Percentiles rank a stretch among this genome's conserved stretches.
Conservation (phyloP, 1,284 basidiomycete species). For the Fomitopsis schrenkii region DNA sequence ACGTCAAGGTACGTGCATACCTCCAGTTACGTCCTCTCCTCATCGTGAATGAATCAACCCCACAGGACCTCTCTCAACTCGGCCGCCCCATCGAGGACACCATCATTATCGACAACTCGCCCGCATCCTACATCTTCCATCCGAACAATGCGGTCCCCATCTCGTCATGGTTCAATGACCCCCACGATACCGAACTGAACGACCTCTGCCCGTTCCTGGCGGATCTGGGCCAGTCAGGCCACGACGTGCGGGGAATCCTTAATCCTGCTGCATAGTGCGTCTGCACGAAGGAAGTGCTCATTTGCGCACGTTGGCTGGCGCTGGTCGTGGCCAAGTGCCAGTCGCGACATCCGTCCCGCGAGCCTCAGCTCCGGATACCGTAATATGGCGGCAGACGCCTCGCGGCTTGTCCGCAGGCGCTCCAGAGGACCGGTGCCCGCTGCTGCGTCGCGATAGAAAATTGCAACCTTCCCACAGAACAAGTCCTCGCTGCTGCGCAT, state of each 20-base stretch:
- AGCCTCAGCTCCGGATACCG: slow-evolving; percentile 1
- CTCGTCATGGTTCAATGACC: slow-evolving; percentile 98
- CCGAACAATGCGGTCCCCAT: slow-evolving; percentile 98
- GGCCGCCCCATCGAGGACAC: slow-evolving; percentile 89
- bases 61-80: slow-evolving; percentile 91
- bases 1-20: slow-evolving; percentile 77
- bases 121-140: slow-evolving; percentile 98
- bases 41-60: background rate
- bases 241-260: slow-evolving; percentile 90
- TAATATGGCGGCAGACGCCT: background rate
- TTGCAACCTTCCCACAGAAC: background rate
- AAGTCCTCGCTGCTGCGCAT: background rate
- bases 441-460: background rate
- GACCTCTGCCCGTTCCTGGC: slow-evolving; percentile 92
- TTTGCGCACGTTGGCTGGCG: background rate
- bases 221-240: slow-evolving; percentile 73
- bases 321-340: slow-evolving; percentile 2
- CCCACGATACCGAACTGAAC: slow-evolving; percentile 94
- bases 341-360: slow-evolving; percentile 1
- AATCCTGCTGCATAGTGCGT: slow-evolving; percentile 42
- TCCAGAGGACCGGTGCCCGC: background rate
- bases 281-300: background rate
- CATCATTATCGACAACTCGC: slow-evolving; percentile 98
- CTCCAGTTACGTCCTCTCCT: background rate
- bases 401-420: background rate